These are phyloP conservation scores for Pholiota microspora DNA, from an alignment of 768 basidiomycete genomes.

Conservation along the genomic window DNA sequence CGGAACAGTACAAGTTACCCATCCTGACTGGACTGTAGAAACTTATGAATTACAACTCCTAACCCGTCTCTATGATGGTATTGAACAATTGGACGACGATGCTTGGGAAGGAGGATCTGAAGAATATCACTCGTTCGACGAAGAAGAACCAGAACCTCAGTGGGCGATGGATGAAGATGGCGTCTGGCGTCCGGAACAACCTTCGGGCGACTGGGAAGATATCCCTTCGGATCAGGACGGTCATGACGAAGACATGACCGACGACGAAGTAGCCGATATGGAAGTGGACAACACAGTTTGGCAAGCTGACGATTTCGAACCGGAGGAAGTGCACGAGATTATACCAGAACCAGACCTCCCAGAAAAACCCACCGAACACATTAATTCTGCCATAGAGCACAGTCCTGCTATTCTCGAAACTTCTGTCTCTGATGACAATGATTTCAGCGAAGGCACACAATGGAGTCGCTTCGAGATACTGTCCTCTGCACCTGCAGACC, in stretches of 20 bases:
- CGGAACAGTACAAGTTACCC: constrained; percentile 69
- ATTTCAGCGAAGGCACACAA: constrained; percentile 35
- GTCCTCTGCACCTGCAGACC: constrained; percentile 74
- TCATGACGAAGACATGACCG: constrained; percentile 17
- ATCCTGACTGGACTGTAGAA: constrained; percentile 52
- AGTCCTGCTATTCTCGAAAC: background rate
- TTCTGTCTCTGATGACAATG: constrained; percentile 9
- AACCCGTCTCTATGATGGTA: constrained; percentile 76
- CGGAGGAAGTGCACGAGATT: constrained; percentile 1
- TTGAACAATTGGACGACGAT: constrained; percentile 77
- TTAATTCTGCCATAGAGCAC: background rate
- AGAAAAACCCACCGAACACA: background rate
- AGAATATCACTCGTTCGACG: constrained; percentile 39
- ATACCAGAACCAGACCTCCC: background rate
- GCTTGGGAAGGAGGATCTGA: constrained; percentile 54
- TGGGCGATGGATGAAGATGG: constrained; percentile 45
- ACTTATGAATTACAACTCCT: constrained; percentile 65
- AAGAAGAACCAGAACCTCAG: constrained; percentile 32
- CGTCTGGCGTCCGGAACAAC: constrained; percentile 45
- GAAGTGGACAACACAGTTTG: constrained; percentile 12
- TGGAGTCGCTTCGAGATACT: constrained; percentile 88
- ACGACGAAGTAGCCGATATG: constrained; percentile 16
- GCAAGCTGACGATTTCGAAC: constrained; percentile 4
- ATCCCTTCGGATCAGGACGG: constrained; percentile 27
- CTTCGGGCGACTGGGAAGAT: constrained; percentile 39